These are phyloP conservation scores for Cordyceps tenuipes DNA, from an alignment of 2,329 filamentous ascomycete species.

Conservation along the genomic window DNA sequence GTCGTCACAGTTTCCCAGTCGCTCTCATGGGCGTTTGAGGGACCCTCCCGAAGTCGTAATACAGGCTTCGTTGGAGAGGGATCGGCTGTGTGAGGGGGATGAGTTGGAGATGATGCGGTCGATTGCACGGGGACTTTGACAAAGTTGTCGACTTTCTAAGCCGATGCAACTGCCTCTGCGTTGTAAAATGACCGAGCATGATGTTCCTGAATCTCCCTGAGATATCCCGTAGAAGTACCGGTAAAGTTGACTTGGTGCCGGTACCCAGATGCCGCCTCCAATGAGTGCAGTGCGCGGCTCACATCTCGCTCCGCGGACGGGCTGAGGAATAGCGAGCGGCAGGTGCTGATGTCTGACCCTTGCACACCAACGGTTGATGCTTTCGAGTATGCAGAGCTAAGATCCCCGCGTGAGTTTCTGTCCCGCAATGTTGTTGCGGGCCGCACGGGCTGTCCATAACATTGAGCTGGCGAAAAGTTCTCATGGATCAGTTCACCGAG, in stretches of 20 bases:
- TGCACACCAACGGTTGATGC: slow-evolving; percentile 21
- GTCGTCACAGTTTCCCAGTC: slow-evolving; percentile 32
- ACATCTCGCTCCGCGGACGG: slow-evolving; percentile 32
- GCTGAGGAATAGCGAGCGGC: slow-evolving; percentile 7
- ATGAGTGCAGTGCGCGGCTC: slow-evolving; percentile 29
- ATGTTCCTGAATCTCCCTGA: neutral
- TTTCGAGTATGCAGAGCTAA: slow-evolving; percentile 15
- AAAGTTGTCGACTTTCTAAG: slow-evolving; percentile 33
- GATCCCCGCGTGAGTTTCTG: neutral
- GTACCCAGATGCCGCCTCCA: slow-evolving; percentile 18
- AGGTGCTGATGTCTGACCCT: neutral
- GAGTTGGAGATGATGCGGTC: neutral
- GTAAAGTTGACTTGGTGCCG: slow-evolving; percentile 10
- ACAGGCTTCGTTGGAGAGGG: neutral
- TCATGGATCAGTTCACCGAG: neutral
- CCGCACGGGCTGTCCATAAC: neutral
- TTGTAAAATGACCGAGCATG: slow-evolving; percentile 27
- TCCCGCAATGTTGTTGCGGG: neutral
- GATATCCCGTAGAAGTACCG: neutral
- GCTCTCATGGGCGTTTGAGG: slow-evolving; percentile 17
- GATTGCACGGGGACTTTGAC: slow-evolving; percentile 26
- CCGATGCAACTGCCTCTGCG: slow-evolving; percentile 27
- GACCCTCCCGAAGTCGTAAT: neutral
- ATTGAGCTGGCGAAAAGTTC: neutral
- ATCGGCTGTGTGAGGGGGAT: neutral